A percentile compares a stretch with the other conserved stretches of the same genome.
Evolutionary conservation across 169 alveolate genomes (phyloP).

Genomic region (Eimeria praecox): DNA sequence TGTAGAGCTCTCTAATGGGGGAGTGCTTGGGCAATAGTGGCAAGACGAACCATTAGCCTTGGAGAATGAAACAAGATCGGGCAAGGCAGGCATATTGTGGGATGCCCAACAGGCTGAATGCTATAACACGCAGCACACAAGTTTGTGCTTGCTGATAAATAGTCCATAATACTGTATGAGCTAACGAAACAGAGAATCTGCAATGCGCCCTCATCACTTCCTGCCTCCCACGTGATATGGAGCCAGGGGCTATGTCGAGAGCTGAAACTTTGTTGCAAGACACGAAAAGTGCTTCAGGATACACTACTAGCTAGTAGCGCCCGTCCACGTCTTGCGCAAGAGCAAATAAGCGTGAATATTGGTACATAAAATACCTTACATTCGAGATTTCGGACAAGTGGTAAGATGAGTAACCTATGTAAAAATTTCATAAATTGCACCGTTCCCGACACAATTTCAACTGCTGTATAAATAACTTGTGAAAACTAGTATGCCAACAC

Average conservation of each 20-base stretch:
- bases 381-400: background rate
- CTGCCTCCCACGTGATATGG: background rate
- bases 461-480: background rate
- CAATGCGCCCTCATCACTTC: constrained; percentile 59
- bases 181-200: background rate
- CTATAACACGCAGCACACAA: no score
- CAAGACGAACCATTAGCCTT: no score
- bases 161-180: no score
- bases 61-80: no score
- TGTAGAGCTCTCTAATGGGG: no score
- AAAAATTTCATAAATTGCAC: no score
- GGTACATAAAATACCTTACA: background rate
- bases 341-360: background rate
- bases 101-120: no score
- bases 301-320: background rate
- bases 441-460: background rate
- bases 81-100: no score
- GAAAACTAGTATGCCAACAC: background rate
- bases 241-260: constrained; percentile 67
- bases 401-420: no score
- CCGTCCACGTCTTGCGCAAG: constrained; percentile 38
- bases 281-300: background rate
- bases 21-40: no score
- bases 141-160: no score
- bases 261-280: constrained; percentile 22